Evolutionary conservation across 1,284 basidiomycete species (phyloP).

Genomic region (Cutaneotrichosporon dermatis): DNA sequence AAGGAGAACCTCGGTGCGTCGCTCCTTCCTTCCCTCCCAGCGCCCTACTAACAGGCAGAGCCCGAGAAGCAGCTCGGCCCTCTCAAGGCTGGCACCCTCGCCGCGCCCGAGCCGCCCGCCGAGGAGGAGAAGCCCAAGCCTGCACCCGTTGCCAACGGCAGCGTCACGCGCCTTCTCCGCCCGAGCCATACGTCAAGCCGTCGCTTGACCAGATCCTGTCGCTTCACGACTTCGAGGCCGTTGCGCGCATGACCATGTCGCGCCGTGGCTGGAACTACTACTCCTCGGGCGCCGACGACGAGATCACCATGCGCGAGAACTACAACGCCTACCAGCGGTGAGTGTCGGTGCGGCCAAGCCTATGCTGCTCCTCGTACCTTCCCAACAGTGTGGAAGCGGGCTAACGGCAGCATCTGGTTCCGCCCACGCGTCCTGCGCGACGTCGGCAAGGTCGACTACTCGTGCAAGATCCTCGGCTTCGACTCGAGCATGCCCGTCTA

Average conservation of each 20-base stretch:
- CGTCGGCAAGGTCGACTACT: constrained; percentile 72
- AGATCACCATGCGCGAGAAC: constrained; percentile 61
- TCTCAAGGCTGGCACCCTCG: constrained; percentile 59
- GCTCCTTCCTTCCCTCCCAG: no score
- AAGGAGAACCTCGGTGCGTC: constrained; percentile 60
- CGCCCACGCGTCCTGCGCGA: constrained; percentile 80
- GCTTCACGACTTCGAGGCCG: constrained; percentile 85
- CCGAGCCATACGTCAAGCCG: constrained; percentile 53
- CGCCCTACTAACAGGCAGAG: neutral
- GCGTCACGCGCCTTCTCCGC: neutral
- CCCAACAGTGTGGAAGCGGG: constrained; percentile 32
- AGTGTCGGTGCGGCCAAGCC: no score
- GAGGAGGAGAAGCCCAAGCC: constrained; percentile 17
- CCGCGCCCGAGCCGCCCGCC: constrained; percentile 18
- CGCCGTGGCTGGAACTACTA: constrained; percentile 88
- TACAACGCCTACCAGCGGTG: neutral
- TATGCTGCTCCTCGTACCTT: no score
- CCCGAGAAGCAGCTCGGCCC: constrained; percentile 55
- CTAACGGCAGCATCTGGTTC: constrained; percentile 94
- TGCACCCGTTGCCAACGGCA: constrained; percentile 50
- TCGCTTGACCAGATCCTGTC: constrained; percentile 72
- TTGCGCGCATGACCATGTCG: constrained; percentile 67
- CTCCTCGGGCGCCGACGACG: constrained; percentile 79
- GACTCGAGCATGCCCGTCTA: constrained; percentile 74
- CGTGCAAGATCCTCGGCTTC: constrained; percentile 71